Evolutionary conservation across 257 asterid genomes (phyloP), one percentile per base, ranked within the genome.

Genomic region (Capsicum rhomboideum): DNA sequence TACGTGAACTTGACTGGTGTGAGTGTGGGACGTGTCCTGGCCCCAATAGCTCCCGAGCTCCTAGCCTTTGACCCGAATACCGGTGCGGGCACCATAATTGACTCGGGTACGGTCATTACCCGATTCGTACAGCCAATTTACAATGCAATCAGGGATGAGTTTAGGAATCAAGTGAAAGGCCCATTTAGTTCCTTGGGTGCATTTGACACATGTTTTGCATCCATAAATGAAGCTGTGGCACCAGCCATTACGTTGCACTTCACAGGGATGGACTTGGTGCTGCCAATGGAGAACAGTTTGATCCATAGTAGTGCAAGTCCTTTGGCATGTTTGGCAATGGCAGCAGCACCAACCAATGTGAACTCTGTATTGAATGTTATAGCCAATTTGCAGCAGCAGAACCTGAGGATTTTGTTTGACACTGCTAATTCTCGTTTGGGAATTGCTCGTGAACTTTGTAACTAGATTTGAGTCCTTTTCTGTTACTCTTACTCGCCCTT

Each of bases 311-410:
- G 97, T 86, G 83, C 94, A 4, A 94, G 97, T n/a, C 86, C 94
- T 16, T 67, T 93, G 86, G 95, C 95, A 44, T 95, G 98, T 77
- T 84, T 95, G 90, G 93, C 98, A 0, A 93, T 95, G 97, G 98
- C 98, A 1, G 93, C 96, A 6, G 93, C 94, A 0, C 97, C 98
- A 2, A 84, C 75, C 61, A 92, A 92, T 69, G 90, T 91, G 85
- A 90, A 94, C 92, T 92, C 97, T 0, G 93, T 87, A 79, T 86
- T 95, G 83, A 95, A 93, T 79, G 93, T 93, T 6, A 91, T 95
- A 34, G 98, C 98, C 86, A 93, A 92, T 90, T 89, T 93, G 91
- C 98, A 95, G 97, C 98, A 95, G 83, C 98, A 95, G 85, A 95
- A 95, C 53, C 90, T 92, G 16, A 91, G 98, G 93, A 91, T 95